phyloP scores from a whole-genome alignment of 768 basidiomycete genomes.

The Amanita pallidorosea region DNA sequence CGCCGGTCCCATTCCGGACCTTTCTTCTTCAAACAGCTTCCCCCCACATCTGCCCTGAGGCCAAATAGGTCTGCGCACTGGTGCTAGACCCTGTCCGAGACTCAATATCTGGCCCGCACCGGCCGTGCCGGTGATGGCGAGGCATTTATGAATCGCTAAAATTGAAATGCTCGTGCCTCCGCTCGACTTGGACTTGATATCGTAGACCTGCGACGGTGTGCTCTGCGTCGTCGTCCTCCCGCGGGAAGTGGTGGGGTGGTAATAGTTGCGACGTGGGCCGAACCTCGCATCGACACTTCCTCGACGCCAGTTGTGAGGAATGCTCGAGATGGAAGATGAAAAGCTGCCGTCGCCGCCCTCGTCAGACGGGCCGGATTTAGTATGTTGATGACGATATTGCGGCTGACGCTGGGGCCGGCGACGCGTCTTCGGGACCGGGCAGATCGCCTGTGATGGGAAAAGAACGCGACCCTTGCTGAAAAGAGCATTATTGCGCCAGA shows the following conservation, averaged over 20 bases:
- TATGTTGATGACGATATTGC: constrained; percentile 4
- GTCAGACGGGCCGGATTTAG: constrained; percentile 7
- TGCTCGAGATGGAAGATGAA: constrained; percentile 28
- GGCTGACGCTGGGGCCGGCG: constrained; percentile 6
- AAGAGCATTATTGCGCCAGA: constrained; percentile 34
- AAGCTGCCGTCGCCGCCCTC: constrained; percentile 27
- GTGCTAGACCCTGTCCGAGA: constrained; percentile 6
- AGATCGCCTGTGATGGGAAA: constrained; percentile 34
- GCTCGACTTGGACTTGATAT: constrained; percentile 23
- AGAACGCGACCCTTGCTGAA: constrained; percentile 61
- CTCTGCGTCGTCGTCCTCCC: not conserved
- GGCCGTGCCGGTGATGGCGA: constrained; percentile 50
- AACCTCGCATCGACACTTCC: constrained; percentile 1
- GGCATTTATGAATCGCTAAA: constrained; percentile 60
- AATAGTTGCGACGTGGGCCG: constrained; percentile 15
- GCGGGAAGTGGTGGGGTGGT: constrained; percentile 21
- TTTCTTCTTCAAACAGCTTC: constrained; percentile 64
- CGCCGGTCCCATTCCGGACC: constrained; percentile 27
- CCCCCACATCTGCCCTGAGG: constrained; percentile 54
- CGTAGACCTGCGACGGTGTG: constrained; percentile 10
- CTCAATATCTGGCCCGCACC: not conserved
- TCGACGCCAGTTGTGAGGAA: constrained; percentile 18
- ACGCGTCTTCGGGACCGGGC: constrained; percentile 5
- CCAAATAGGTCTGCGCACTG: constrained; percentile 31
- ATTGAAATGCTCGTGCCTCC: constrained; percentile 39